Evolutionary conservation across 805 yeast species (phyloP).

Genomic region (Kregervanrija delftensis): DNA sequence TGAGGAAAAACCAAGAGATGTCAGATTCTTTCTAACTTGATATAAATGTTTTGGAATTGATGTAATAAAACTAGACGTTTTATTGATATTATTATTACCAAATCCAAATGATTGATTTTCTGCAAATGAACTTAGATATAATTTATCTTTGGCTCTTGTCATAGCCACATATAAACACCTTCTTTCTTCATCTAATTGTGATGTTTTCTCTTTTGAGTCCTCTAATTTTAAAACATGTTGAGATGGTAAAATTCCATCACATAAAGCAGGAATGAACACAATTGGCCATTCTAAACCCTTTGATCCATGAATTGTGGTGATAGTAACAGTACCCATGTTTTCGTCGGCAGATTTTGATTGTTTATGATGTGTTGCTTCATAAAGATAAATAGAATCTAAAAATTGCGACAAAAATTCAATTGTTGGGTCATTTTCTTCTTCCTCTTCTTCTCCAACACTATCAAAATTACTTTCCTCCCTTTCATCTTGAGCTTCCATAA

Average conservation of each 20-base stretch:
- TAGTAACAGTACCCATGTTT: constrained; percentile 18
- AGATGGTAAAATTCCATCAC: constrained; percentile 63
- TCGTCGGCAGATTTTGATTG: constrained; percentile 2
- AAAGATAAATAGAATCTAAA: constrained; percentile 27
- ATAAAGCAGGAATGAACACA: constrained; percentile 72
- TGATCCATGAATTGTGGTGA: constrained; percentile 87
- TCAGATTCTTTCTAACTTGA: no score
- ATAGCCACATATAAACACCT: constrained; percentile 83
- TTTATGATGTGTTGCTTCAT: constrained; percentile 16
- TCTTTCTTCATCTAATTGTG: constrained; percentile 62
- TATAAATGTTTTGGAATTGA: background rate
- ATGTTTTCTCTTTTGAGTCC: constrained; percentile 16
- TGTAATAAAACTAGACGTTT: constrained; percentile 1
- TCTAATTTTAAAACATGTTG: constrained; percentile 33
- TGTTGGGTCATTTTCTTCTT: constrained; percentile 14
- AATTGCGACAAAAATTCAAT: constrained; percentile 21
- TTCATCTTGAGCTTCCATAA: constrained; percentile 17
- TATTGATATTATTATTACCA: constrained; percentile 6
- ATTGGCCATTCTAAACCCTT: constrained; percentile 96
- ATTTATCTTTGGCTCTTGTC: constrained; percentile 64
- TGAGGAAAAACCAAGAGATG: background rate
- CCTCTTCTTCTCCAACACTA: constrained; percentile 12
- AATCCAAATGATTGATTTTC: constrained; percentile 12
- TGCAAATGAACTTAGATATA: constrained; percentile 19
- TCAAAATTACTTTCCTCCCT: constrained; percentile 2